phyloP scores from a whole-genome alignment of 257 asterid species.

The Fraxinus anomala region DNA sequence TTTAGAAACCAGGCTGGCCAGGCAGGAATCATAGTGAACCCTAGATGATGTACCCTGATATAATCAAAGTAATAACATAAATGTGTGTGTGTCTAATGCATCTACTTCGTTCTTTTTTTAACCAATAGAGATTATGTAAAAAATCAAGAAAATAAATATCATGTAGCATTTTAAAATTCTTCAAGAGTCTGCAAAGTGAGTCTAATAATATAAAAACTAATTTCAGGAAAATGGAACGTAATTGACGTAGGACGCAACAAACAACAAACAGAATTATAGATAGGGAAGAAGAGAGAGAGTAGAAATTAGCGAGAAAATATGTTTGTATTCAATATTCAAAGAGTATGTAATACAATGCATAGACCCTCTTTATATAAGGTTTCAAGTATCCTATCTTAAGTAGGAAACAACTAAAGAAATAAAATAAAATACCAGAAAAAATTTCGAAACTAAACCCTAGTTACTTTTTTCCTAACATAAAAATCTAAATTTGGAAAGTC shows the following conservation, averaged over 20 bases:
- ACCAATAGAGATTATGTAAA: background rate
- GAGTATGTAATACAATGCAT: background rate
- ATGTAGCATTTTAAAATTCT: background rate
- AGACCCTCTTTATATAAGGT: background rate
- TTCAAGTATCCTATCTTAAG: background rate
- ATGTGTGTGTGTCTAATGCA: conserved; percentile 22
- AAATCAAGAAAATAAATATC: background rate
- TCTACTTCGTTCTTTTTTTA: background rate
- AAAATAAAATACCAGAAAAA: too few species aligned
- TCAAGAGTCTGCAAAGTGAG: background rate
- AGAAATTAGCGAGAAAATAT: background rate
- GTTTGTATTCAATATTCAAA: background rate
- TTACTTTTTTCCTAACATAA: background rate
- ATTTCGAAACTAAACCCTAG: background rate
- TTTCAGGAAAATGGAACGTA: background rate
- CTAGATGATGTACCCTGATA: conserved; percentile 89
- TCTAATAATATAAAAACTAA: background rate
- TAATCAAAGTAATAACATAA: conserved; percentile 23
- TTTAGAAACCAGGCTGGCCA: conserved; percentile 73
- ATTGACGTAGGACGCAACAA: background rate
- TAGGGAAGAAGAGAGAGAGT: background rate
- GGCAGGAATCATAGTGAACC: conserved; percentile 62
- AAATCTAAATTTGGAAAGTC: too few species aligned
- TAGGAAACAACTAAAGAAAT: background rate
- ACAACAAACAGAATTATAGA: background rate